Conservation (phyloP, 106 monocot genomes). For the Allium cepa region DNA sequence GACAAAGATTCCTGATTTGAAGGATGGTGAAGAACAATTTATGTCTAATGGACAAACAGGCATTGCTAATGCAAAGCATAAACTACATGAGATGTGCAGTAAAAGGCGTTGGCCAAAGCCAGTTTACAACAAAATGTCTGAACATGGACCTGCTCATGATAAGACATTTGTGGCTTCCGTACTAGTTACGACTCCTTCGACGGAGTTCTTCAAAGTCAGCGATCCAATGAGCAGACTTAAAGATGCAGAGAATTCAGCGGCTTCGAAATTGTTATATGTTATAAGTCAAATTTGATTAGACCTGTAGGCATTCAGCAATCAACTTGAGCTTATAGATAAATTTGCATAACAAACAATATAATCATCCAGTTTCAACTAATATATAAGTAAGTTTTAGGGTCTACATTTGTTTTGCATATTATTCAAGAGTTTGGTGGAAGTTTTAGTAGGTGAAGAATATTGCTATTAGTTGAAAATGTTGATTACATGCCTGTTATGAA, state of each 20-base stretch:
- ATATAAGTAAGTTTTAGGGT: too few relatives aligned
- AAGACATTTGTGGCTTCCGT: constrained; percentile 41
- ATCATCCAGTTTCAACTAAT: too few relatives aligned
- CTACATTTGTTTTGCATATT: too few relatives aligned
- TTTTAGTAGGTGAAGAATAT: too few relatives aligned
- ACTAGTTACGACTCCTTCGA: constrained; percentile 11
- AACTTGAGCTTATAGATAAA: too few relatives aligned
- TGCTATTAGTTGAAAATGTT: too few relatives aligned
- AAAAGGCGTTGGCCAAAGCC: constrained; percentile 41
- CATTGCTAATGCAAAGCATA: constrained; percentile 22
- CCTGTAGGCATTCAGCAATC: too few relatives aligned
- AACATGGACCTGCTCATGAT: constrained; percentile 37
- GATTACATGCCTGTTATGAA: too few relatives aligned
- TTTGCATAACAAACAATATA: too few relatives aligned
- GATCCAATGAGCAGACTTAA: constrained; percentile 24
- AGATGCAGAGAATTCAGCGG: constrained; percentile 47
- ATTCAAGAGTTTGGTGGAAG: too few relatives aligned
- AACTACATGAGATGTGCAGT: constrained; percentile 34
- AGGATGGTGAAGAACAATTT: neutral
- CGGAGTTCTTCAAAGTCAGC: constrained; percentile 5
- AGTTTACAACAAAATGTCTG: constrained; percentile 14
- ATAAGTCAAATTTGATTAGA: too few relatives aligned
- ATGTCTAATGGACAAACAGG: neutral
- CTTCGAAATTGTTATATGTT: constrained; percentile 18
- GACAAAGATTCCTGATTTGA: constrained; percentile 11